These are phyloP conservation scores for Oryza nivara DNA, from an alignment of 176 grass and related monocot genomes.

Conservation along the genomic window DNA sequence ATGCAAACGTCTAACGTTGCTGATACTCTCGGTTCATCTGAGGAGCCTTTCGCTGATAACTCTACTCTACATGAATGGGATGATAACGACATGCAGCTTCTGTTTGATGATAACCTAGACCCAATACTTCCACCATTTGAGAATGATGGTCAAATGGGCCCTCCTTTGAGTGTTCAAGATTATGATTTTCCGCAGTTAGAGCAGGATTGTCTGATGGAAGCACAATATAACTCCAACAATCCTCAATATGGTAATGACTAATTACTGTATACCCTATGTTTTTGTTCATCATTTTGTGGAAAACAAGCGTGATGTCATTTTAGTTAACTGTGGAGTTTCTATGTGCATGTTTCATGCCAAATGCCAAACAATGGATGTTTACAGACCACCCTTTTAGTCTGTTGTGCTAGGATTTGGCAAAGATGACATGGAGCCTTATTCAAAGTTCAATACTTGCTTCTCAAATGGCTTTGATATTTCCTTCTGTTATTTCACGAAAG, in stretches of 20 bases:
- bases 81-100: constrained; percentile 24
- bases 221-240: constrained; percentile 40
- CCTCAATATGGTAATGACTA: constrained; percentile 47
- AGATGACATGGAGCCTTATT: background rate
- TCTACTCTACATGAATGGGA: constrained; percentile 39
- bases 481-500: background rate
- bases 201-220: constrained; percentile 52
- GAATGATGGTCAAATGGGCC: constrained; percentile 12
- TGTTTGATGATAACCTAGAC: constrained; percentile 29
- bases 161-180: constrained; percentile 50
- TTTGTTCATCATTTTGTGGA: background rate
- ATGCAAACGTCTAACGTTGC: constrained; percentile 32
- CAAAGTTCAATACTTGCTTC: background rate
- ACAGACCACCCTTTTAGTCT: background rate
- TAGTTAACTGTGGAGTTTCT: background rate
- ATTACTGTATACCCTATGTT: background rate
- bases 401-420: background rate
- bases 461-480: background rate
- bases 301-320: background rate
- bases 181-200: constrained; percentile 33
- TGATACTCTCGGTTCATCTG: constrained; percentile 26
- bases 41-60: constrained; percentile 24
- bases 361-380: constrained; percentile 14
- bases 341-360: constrained; percentile 5
- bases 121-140: constrained; percentile 23